These are phyloP conservation scores for Fragaria nilgerrensis DNA, from an alignment of 306 rosid genomes.

Conservation along the genomic window DNA sequence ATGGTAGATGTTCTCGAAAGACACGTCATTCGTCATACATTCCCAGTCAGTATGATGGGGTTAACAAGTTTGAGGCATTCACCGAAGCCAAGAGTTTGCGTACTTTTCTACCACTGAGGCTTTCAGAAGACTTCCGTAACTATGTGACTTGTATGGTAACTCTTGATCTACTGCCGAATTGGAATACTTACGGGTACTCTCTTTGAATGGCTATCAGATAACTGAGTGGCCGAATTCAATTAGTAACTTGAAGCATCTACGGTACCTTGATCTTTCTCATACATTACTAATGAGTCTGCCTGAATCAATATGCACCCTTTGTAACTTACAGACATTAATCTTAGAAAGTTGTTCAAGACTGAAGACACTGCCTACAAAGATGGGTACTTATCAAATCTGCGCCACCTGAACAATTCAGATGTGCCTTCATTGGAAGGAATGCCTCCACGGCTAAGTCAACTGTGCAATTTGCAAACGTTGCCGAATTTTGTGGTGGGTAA, in stretches of 20 bases:
- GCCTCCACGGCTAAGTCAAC: conserved; percentile 17
- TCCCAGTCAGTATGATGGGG: fast-evolving
- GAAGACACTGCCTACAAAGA: not conserved
- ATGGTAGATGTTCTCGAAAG: not conserved
- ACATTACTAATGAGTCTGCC: conserved; percentile 13
- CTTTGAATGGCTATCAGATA: not conserved
- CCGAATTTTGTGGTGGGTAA: not conserved
- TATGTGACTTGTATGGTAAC: not conserved
- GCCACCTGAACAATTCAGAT: not conserved
- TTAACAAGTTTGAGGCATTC: not conserved
- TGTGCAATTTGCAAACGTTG: conserved; percentile 14
- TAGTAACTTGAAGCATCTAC: not conserved
- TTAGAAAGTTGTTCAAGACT: not conserved
- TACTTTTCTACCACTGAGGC: conserved; percentile 12
- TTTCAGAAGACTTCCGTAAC: not conserved
- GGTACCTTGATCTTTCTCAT: conserved; percentile 11
- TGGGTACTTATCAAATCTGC: not conserved
- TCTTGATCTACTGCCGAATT: not conserved
- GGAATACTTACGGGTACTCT: conserved; percentile 10
- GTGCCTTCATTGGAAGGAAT: not conserved
- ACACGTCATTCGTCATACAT: conserved; percentile 30
- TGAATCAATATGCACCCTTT: not conserved
- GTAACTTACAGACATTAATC: conserved; percentile 14
- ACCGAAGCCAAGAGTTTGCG: not conserved
- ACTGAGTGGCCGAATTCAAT: conserved; percentile 5